Conservation (phyloP, 2,329 filamentous ascomycete genomes). For the Penicillium sp. region DNA sequence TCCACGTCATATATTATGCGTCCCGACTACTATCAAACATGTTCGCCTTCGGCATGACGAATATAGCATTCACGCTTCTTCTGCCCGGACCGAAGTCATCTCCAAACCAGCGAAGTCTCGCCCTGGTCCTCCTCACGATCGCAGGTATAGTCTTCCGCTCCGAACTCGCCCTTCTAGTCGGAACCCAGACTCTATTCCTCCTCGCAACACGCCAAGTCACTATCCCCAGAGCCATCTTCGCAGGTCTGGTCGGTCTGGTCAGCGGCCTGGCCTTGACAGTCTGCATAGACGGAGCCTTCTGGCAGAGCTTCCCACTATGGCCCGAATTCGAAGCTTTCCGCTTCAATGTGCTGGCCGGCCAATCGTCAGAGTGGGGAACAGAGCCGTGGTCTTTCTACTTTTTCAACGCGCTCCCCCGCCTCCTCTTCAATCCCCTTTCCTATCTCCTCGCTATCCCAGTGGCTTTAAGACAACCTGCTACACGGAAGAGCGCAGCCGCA, state of each 20-base stretch:
- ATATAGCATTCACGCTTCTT: constrained; percentile 48
- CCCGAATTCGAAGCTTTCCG: constrained; percentile 87
- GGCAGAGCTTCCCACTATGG: constrained; percentile 79
- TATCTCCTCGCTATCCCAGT: constrained; percentile 55
- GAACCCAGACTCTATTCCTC: constrained; percentile 65
- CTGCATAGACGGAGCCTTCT: constrained; percentile 87
- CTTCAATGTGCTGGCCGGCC: constrained; percentile 84
- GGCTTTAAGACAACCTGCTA: constrained; percentile 54
- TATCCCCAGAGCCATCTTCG: constrained; percentile 59
- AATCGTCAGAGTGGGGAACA: constrained; percentile 83
- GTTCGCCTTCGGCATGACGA: constrained; percentile 79
- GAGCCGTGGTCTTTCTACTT: constrained; percentile 88
- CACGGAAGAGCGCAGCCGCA: constrained; percentile 53
- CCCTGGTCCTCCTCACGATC: constrained; percentile 74
- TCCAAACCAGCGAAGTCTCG: constrained; percentile 55
- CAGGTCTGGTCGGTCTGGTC: constrained; percentile 66
- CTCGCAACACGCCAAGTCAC: constrained; percentile 58
- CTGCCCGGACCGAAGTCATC: constrained; percentile 45
- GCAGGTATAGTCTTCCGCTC: constrained; percentile 85
- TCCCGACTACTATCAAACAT: constrained; percentile 92
- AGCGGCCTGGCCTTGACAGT: constrained; percentile 75
- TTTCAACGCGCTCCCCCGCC: constrained; percentile 73
- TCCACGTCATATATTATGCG: constrained; percentile 91
- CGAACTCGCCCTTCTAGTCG: constrained; percentile 80
- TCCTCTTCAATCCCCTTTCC: constrained; percentile 77